Percentiles rank a stretch among this genome's conserved stretches.
These are phyloP conservation scores for Auricularia sp. DNA, from an alignment of 768 basidiomycete genomes.

Conservation along the genomic window DNA sequence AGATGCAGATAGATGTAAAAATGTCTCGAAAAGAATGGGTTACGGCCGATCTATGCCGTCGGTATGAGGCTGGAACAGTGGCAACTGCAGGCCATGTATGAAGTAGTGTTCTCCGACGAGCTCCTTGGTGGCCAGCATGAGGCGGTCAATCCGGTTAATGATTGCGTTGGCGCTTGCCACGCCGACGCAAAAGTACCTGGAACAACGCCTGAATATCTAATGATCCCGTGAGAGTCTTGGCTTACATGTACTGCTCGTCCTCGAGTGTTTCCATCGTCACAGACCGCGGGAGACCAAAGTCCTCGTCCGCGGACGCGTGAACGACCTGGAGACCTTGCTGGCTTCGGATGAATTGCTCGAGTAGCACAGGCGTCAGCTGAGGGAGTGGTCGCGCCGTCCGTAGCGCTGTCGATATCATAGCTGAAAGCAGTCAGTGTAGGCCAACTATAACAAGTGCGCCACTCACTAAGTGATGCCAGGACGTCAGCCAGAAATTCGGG, in stretches of 20 bases:
- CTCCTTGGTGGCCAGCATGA: constrained; percentile 78
- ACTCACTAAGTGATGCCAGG: constrained; percentile 67
- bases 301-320: constrained; percentile 59
- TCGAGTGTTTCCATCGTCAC: constrained; percentile 65
- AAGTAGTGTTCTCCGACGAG: constrained; percentile 82
- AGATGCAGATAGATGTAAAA: too few species aligned
- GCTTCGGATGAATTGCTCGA: constrained; percentile 35
- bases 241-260: constrained; percentile 71
- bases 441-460: too few species aligned
- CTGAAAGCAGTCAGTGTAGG: constrained; percentile 22
- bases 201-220: not conserved
- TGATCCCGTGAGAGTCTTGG: constrained; percentile 7
- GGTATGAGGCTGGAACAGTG: not conserved
- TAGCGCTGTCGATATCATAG: constrained; percentile 66
- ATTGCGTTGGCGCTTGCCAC: constrained; percentile 60
- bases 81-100: constrained; percentile 43
- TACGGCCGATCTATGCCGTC: too few species aligned
- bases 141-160: constrained; percentile 59
- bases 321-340: constrained; percentile 57
- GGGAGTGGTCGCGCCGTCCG: constrained; percentile 67
- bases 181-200: constrained; percentile 61
- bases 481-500: constrained; percentile 77
- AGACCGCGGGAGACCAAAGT: constrained; percentile 60
- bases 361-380: constrained; percentile 74
- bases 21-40: too few species aligned